Base-by-base conservation (phyloP, 345 rosid genomes). In the Populus davidiana region DNA sequence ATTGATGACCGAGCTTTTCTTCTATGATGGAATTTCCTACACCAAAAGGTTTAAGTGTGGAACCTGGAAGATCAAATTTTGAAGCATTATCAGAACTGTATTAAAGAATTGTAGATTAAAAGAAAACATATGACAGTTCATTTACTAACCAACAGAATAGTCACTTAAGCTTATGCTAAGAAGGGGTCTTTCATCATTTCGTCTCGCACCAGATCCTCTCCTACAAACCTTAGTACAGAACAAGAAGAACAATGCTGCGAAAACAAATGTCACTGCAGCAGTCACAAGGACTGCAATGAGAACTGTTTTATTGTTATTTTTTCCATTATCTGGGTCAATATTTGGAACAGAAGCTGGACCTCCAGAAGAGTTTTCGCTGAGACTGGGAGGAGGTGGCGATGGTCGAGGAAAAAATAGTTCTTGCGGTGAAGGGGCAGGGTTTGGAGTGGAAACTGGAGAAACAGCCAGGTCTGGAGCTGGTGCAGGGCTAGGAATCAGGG, bases 141-240 rank as follows among this genome's bases (percentile, higher is more conserved):
- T 62, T 62, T 23, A 74, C 21, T 44, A 91, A 93, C 97, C 93
- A 69, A 76, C 62, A 77, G 97, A 89, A 83, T 84, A 84, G 52
- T 92, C 94, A 31, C 85, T 89, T 78, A 86, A 74, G 88, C 97
- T 92, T 83, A 94, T 84, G 86, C 94, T 86, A 81, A 96, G 94
- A 79, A 96, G 98, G 72, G 97, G 97, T 31, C 89, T 88, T 71
- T 94, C 98, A 75, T 96, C 99, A 79, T 90, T 90, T 81, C 33
- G 83, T 73, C 81, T 77, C 70, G n/a, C 83, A 71, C 79, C 83
- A 81, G 88, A 73, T 44, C 89, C 84, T 8, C 79, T 75, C 73
- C 86, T 69, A 78, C 83, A 88, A 39, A 87, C 71, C 75, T 75
- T 85, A 67, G 70, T 75, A 79, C 88, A 94, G 83, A 92, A 91